Percentiles rank a stretch among this genome's conserved stretches.
These are phyloP conservation scores for Trametes elegans DNA, from an alignment of 768 basidiomycete species.

Conservation along the genomic window DNA sequence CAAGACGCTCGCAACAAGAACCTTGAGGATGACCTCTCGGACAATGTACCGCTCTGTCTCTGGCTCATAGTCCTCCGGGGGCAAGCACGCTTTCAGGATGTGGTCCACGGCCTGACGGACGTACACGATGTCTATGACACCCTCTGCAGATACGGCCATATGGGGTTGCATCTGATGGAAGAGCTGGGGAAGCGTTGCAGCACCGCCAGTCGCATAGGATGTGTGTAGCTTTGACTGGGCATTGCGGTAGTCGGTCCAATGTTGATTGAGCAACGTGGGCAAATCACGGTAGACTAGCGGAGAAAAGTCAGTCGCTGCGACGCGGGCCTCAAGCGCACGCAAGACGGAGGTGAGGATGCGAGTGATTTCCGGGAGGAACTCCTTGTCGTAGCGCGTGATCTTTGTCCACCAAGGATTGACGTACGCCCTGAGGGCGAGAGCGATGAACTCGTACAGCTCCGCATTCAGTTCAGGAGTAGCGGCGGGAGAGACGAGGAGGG, in stretches of 20 bases:
- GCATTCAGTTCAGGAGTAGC: slow-evolving; percentile 56
- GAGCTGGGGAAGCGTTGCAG: slow-evolving; percentile 57
- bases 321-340: slow-evolving; percentile 57
- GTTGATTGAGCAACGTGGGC: slow-evolving; percentile 68
- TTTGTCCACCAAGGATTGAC: slow-evolving; percentile 87
- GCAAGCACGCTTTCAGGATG: slow-evolving; percentile 70
- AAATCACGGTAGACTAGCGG: slow-evolving; percentile 60
- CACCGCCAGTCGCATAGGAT: slow-evolving; percentile 69
- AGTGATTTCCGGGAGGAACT: slow-evolving; percentile 72
- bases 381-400: slow-evolving; percentile 79
- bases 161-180: slow-evolving; percentile 86
- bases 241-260: slow-evolving; percentile 75
- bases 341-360: slow-evolving; percentile 55
- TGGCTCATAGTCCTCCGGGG: slow-evolving; percentile 74
- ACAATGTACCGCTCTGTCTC: slow-evolving; percentile 79
- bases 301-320: slow-evolving; percentile 53
- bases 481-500: slow-evolving; percentile 46
- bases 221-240: slow-evolving; percentile 60
- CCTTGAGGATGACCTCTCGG: slow-evolving; percentile 79
- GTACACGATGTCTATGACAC: slow-evolving; percentile 70
- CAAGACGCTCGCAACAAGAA: slow-evolving; percentile 65
- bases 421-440: slow-evolving; percentile 74
- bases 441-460: slow-evolving; percentile 77
- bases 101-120: slow-evolving; percentile 78
- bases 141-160: slow-evolving; percentile 70